Base-by-base conservation (phyloP, 306 rosid species). In the Purshia tridentata region DNA sequence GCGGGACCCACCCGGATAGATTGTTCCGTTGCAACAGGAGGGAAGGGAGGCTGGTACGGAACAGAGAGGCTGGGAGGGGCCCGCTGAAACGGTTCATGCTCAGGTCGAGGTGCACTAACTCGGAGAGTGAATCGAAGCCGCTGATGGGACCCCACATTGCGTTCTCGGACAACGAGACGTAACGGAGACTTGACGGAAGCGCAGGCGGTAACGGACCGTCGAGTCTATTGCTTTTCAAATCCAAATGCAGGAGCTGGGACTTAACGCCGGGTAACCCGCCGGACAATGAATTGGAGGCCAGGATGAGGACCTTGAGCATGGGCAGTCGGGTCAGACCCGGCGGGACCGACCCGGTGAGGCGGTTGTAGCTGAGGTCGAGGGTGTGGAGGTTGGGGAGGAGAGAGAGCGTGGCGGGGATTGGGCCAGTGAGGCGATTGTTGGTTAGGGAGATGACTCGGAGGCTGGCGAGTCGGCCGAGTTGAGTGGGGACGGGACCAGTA, bases 281-380 rank as follows among this genome's bases (percentile, higher is more conserved):
- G 55, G 87, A 50, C 14, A 91, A 37, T 3, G 84, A 76, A 15
- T 91, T 91, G 16, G 81, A 87, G 10, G 92, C 79, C 48, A 91
- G 76, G 18, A 91, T 82, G 58, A 91, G 87, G 70, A 91, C 79
- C 37, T 77, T 87, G 41, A 91, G 84, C 0, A 54, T 56, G 0
- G 89, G 88, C 14, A 91, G 77, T 50, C 54, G 51, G 3, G 84
- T 79, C 40, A 91, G 84, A 4, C 68, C 18, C 50, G 86, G 84
- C 0, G 92, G 95, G 74, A 91, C 62, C 0, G 83, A 53, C 35
- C 97, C 95, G 50, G 86, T 29, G 86, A 88, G 87, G 50, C 65
- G 83, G 81, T 91, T 91, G 54, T 79, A 75, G 66, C 95, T 91
- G 47, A 91, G 92, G 70, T 91, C 97, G 67, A 91, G 91, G 0